Conservation (phyloP, 306 rosid species). For the Pterocarpus macrocarpus region DNA sequence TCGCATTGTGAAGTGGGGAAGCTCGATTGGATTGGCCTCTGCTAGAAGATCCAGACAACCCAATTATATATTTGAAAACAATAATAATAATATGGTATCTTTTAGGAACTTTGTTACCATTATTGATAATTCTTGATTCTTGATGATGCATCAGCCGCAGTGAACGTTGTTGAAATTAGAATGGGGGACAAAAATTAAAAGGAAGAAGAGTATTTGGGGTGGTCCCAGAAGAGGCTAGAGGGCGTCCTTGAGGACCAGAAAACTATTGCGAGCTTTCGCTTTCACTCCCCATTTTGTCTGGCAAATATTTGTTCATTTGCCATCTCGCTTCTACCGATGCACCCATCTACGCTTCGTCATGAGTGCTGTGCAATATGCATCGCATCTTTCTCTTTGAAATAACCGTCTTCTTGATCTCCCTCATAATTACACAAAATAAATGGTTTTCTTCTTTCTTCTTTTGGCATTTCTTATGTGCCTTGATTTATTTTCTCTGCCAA, state of each 20-base stretch:
- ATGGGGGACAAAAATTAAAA: not conserved
- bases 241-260: not conserved
- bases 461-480: not conserved
- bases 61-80: too few species aligned
- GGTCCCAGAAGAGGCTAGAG: slow-evolving; percentile 14
- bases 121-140: not conserved
- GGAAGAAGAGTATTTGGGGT: not conserved
- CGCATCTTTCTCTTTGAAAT: not conserved
- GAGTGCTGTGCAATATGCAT: not conserved
- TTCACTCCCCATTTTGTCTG: not conserved
- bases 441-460: not conserved
- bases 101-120: not conserved
- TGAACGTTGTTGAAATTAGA: not conserved
- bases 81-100: not conserved
- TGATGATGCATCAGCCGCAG: not conserved
- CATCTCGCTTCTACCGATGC: not conserved
- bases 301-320: not conserved
- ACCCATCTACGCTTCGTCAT: not conserved
- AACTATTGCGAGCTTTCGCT: not conserved
- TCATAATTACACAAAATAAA: not conserved
- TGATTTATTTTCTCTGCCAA: not conserved
- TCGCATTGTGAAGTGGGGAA: too few species aligned
- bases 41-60: too few species aligned
- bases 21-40: too few species aligned
- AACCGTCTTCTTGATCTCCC: not conserved